Evolutionary conservation across 192 early-diverging fungal genomes (phyloP), one percentile per base, ranked within the genome.

Genomic region (Entophlyctis luteolus): DNA sequence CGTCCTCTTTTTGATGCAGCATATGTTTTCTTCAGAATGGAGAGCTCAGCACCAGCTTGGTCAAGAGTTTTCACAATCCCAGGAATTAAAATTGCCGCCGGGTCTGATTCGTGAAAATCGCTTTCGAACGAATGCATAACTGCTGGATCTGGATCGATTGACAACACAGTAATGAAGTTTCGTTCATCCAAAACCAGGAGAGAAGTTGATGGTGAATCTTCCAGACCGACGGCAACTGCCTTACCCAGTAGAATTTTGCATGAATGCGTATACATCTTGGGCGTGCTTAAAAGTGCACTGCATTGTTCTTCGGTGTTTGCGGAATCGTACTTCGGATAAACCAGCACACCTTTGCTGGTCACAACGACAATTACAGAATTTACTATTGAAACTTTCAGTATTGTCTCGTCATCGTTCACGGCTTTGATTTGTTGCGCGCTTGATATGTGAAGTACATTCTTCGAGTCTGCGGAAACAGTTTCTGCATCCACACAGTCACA

Each of bases 211-310:
- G 16, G 18, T 16, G 25, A 23, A 16, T 16, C 22, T 14, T 14
- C 39, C 58, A 20, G 10, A 6, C 22, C 10, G 0, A 52, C 49
- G 10, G 49, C 10, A 16, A 52, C 10, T 16, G 20, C 49, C 6
- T 10, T 28, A 28, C 49, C 22, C 22, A 27, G 25, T 22, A 60
- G 14, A 22, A 46, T 46, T 46, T 60, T 60, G 5, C 39, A 8
- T 5, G 58, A 5, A 42, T 60, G 58, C 10, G 39, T 42, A 25
- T 45, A 60, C 23, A 45, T 60, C 29, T 60, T 38, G 10, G 58
- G 58, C 6, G 58, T 38, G 31, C 25, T 42, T n/a, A 36, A 25
- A 22, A 60, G 39, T 22, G 58, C 58, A 20, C 31, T 46, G 20
- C n/a, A n/a, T 10, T 42, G 23, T 14, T 28, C 14, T n/a, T 22